phyloP scores from a whole-genome alignment of 305 asterid genomes.

The Rubia tinctorum region DNA sequence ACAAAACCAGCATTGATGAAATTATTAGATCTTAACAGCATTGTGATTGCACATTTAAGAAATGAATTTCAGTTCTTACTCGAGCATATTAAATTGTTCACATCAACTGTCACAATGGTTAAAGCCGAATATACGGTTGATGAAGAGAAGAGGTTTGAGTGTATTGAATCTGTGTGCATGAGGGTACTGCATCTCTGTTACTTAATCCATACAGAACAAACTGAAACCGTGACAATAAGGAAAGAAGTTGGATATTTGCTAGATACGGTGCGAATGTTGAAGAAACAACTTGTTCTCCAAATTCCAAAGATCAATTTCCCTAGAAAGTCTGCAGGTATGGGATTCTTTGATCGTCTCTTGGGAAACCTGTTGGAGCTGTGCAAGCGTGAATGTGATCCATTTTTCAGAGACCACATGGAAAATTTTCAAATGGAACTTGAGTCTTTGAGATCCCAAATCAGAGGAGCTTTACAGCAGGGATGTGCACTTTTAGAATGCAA shows the following conservation, averaged over 20 bases:
- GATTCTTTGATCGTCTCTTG: background rate
- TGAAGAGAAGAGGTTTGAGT: background rate
- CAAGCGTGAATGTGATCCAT: background rate
- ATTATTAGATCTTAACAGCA: background rate
- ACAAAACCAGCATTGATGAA: background rate
- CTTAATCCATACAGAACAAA: background rate
- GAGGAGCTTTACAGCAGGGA: too few species aligned
- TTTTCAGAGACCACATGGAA: background rate
- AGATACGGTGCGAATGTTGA: background rate
- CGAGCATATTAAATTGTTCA: background rate
- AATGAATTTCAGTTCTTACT: background rate
- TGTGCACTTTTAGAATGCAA: too few species aligned
- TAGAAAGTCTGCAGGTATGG: background rate
- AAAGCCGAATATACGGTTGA: background rate
- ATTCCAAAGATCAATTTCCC: background rate
- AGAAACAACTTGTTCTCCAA: background rate
- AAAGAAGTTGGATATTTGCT: background rate
- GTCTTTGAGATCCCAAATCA: background rate
- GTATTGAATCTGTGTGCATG: background rate
- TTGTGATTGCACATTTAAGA: background rate
- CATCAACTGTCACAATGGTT: background rate
- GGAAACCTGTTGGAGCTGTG: background rate
- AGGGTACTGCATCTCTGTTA: background rate
- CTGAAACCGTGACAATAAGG: background rate
- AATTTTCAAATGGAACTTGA: background rate